Evolutionary conservation across 2,329 filamentous ascomycete species (phyloP).

Genomic region (Calcarisporium arbuscula): DNA sequence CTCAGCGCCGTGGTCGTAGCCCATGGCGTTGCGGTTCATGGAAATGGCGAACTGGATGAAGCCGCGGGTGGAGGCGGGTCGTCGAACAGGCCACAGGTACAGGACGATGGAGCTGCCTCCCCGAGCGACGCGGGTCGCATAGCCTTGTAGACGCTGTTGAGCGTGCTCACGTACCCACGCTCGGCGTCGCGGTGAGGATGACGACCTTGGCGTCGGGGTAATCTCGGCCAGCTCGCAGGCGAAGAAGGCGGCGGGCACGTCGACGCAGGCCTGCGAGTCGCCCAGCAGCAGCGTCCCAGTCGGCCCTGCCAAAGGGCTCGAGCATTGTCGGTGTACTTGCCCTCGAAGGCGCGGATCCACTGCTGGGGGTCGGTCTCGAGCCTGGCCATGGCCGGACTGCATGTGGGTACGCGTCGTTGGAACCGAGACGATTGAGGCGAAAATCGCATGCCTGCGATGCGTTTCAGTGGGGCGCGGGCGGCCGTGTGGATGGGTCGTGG

Average conservation of each 20-base stretch:
- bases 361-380: conserved; percentile 15
- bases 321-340: conserved; percentile 24
- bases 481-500: too few relatives aligned
- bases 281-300: conserved; percentile 42
- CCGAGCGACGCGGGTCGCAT: conserved; percentile 6
- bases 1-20: conserved; percentile 24
- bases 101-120: conserved; percentile 8
- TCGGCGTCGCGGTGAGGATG: conserved; percentile 33
- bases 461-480: too few relatives aligned
- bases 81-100: conserved; percentile 22
- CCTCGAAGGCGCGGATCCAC: conserved; percentile 26
- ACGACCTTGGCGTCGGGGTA: conserved; percentile 32
- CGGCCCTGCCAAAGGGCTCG: conserved; percentile 27
- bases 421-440: too few relatives aligned
- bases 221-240: conserved; percentile 26
- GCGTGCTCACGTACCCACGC: conserved; percentile 27
- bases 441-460: too few relatives aligned
- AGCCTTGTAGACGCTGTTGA: conserved; percentile 16
- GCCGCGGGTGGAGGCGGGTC: conserved; percentile 11
- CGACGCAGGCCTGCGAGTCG: conserved; percentile 44
- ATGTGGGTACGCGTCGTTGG: too few relatives aligned
- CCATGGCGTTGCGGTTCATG: conserved; percentile 18
- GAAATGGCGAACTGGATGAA: conserved; percentile 20
- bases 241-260: conserved; percentile 50
- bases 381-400: conserved; percentile 19